Percentiles rank a stretch among this genome's conserved stretches.
These are phyloP conservation scores for Penicillium sp. DNA, from an alignment of 2,329 filamentous ascomycete species.

Conservation along the genomic window DNA sequence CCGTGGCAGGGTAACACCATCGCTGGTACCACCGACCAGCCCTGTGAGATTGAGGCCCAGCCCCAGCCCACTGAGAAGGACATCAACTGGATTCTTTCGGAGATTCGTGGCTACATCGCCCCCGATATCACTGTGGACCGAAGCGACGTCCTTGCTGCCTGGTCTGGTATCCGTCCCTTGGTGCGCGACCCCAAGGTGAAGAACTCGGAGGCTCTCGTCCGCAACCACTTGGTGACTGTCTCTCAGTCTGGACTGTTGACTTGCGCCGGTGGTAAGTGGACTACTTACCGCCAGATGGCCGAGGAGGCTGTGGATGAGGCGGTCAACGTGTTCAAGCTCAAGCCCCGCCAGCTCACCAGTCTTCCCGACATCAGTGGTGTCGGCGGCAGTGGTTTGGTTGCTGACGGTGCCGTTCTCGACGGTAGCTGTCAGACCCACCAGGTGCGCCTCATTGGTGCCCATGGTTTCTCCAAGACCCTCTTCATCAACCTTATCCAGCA, in stretches of 20 bases:
- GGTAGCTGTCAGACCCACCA: constrained; percentile 80
- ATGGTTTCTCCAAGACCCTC: constrained; percentile 83
- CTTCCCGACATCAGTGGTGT: constrained; percentile 68
- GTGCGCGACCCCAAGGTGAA: constrained; percentile 82
- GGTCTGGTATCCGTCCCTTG: constrained; percentile 82
- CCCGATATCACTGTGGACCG: constrained; percentile 82
- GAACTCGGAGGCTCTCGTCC: constrained; percentile 82
- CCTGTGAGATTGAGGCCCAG: constrained; percentile 68
- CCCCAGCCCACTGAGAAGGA: constrained; percentile 78
- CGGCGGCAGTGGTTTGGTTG: constrained; percentile 65
- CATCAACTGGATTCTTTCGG: constrained; percentile 82
- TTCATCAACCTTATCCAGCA: constrained; percentile 96
- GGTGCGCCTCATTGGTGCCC: constrained; percentile 76
- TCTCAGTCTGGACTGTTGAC: constrained; percentile 79
- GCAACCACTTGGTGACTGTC: constrained; percentile 78
- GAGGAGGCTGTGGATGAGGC: constrained; percentile 85
- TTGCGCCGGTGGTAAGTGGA: constrained; percentile 88
- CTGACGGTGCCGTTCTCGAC: constrained; percentile 68
- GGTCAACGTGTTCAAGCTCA: constrained; percentile 65
- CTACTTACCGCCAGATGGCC: constrained; percentile 89
- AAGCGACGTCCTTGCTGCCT: constrained; percentile 83
- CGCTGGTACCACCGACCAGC: constrained; percentile 80
- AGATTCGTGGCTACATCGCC: constrained; percentile 77
- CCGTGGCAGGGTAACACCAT: constrained; percentile 94
- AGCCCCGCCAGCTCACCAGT: constrained; percentile 56